Percentiles rank a stretch among this genome's conserved stretches.
Conservation (phyloP, 1,284 basidiomycete genomes). For the Coriolopsis trogii region DNA sequence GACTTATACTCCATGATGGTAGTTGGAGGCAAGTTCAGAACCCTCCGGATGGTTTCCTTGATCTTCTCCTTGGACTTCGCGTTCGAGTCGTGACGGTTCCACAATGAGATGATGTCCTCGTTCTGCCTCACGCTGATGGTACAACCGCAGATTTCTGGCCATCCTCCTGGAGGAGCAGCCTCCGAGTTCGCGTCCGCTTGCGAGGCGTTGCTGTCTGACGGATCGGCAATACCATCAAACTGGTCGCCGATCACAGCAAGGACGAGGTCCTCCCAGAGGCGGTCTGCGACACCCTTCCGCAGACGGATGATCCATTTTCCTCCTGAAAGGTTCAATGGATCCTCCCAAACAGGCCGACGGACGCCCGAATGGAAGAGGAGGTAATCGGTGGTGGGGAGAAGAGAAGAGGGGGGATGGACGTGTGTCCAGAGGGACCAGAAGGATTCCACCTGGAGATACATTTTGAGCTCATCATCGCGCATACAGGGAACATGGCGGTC, state of each 20-base stretch:
- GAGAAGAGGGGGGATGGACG: constrained; percentile 70
- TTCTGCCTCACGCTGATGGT: constrained; percentile 83
- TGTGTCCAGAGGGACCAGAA: constrained; percentile 87
- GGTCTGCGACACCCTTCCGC: constrained; percentile 79
- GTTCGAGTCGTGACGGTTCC: constrained; percentile 76
- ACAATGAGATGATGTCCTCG: constrained; percentile 82
- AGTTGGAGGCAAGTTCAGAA: constrained; percentile 66
- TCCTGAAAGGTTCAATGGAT: constrained; percentile 82
- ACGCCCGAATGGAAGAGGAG: constrained; percentile 84
- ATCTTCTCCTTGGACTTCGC: constrained; percentile 71
- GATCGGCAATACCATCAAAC: constrained; percentile 57
- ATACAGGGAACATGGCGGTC: constrained; percentile 29
- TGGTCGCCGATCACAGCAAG: constrained; percentile 80
- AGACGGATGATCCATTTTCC: constrained; percentile 94
- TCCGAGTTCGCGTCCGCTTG: constrained; percentile 7
- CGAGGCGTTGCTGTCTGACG: constrained; percentile 31
- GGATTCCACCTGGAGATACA: constrained; percentile 63
- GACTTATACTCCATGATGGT: constrained; percentile 87
- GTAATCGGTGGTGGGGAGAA: constrained; percentile 82
- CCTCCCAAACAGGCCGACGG: constrained; percentile 88
- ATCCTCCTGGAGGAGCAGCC: constrained; percentile 38
- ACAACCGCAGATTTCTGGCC: constrained; percentile 82
- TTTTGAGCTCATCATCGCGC: neutral
- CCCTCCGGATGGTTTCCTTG: constrained; percentile 70
- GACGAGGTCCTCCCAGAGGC: constrained; percentile 82